Conservation (phyloP, 306 rosid species). For the Delonix regia region DNA sequence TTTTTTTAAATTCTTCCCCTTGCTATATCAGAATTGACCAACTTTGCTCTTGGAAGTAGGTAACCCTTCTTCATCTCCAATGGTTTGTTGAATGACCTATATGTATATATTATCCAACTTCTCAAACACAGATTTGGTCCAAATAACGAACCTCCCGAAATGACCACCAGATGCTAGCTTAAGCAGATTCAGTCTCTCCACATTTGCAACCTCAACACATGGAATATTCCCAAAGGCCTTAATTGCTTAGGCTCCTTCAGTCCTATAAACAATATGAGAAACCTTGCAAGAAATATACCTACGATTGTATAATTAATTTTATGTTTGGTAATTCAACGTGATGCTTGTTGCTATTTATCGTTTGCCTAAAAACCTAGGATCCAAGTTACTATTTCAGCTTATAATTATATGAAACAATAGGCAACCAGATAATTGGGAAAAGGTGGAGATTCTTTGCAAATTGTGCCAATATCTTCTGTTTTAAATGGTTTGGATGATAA, state of each 20-base stretch:
- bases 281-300: slow-evolving; percentile 63
- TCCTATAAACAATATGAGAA: slow-evolving; percentile 62
- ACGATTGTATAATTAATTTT: background rate
- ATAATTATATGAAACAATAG: background rate
- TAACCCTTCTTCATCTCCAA: slow-evolving; percentile 67
- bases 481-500: background rate
- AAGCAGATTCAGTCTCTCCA: slow-evolving; percentile 62
- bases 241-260: slow-evolving; percentile 65
- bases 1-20: too few species aligned
- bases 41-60: slow-evolving; percentile 63
- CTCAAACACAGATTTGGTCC: slow-evolving; percentile 73
- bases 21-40: slow-evolving; percentile 66
- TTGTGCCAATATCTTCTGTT: background rate
- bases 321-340: background rate
- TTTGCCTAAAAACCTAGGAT: background rate
- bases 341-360: background rate
- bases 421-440: background rate
- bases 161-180: slow-evolving; percentile 75
- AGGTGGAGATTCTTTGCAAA: background rate
- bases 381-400: background rate
- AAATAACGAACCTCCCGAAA: slow-evolving; percentile 62
- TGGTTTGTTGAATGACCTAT: slow-evolving; percentile 58
- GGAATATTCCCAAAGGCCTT: slow-evolving; percentile 67
- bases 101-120: slow-evolving; percentile 60
- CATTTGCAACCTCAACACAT: slow-evolving; percentile 57